Conservation (phyloP, 2,329 filamentous ascomycete species). For the Blastomyces parvus region DNA sequence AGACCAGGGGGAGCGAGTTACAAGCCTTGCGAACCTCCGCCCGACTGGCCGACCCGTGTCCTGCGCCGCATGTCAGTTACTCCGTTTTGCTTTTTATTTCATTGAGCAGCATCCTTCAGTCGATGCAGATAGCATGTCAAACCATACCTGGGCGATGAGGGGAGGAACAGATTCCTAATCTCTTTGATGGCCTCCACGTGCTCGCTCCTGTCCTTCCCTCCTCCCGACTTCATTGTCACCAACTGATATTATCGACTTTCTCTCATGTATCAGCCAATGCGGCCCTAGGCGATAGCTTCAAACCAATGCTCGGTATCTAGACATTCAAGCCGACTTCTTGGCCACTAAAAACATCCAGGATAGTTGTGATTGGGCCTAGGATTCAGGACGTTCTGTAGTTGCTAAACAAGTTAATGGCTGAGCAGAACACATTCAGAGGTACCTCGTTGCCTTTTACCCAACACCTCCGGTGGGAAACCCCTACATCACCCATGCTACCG, state of each 20-base stretch:
- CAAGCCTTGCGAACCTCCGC: neutral
- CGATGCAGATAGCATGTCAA: conserved; percentile 3
- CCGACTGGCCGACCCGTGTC: neutral
- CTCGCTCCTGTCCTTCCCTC: neutral
- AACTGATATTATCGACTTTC: conserved; percentile 1
- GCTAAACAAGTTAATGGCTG: neutral
- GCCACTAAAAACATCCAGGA: conserved; percentile 1
- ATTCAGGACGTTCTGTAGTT: neutral
- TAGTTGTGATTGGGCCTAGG: conserved; percentile 4
- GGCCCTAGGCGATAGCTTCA: neutral
- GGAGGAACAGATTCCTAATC: neutral
- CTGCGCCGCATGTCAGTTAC: conserved; percentile 2
- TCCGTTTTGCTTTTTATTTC: conserved; percentile 4
- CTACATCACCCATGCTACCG: neutral
- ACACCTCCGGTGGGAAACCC: neutral
- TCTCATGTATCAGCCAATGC: conserved; percentile 3
- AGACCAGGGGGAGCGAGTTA: neutral
- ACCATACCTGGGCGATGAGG: neutral
- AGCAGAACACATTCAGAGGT: neutral
- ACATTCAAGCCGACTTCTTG: neutral
- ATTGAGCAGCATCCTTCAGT: conserved; percentile 4
- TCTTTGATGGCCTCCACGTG: conserved; percentile 8
- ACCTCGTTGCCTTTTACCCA: neutral
- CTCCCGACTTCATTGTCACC: conserved; percentile 3
- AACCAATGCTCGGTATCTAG: conserved; percentile 1